phyloP scores from a whole-genome alignment of 164 flowering plant genomes.

The Vitis rupestris region DNA sequence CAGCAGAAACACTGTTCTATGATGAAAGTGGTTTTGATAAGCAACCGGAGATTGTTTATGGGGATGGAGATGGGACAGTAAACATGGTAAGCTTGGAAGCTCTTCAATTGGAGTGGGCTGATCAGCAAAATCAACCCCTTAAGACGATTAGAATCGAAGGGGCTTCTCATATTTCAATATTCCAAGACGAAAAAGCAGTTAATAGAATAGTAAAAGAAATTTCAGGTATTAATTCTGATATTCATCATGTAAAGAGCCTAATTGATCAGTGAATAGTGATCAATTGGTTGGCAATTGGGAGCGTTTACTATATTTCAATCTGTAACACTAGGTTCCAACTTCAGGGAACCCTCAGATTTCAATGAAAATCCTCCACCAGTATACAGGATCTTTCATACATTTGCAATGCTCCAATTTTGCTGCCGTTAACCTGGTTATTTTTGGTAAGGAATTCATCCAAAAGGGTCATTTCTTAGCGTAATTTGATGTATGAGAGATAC shows the following conservation, averaged over 20 bases:
- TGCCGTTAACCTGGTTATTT: too few relatives aligned
- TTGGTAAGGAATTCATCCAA: too few relatives aligned
- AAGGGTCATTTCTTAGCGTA: too few relatives aligned
- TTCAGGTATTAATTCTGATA: conserved; percentile 35
- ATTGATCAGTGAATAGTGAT: too few relatives aligned
- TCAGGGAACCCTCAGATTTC: too few relatives aligned
- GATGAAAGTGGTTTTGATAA: conserved; percentile 52
- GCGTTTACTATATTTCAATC: too few relatives aligned
- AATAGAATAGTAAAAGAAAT: conserved; percentile 38
- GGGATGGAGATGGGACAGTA: conserved; percentile 99
- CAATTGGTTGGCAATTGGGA: too few relatives aligned
- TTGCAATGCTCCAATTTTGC: too few relatives aligned
- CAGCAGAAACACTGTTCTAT: conserved; percentile 72
- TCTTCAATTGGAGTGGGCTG: conserved; percentile 46
- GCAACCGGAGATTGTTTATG: conserved; percentile 69
- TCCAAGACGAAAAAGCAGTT: conserved; percentile 50
- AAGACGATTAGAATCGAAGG: conserved; percentile 41
- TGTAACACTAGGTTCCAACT: too few relatives aligned
- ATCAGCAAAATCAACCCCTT: conserved; percentile 30
- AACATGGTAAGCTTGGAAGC: conserved; percentile 72
- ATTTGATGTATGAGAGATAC: too few relatives aligned
- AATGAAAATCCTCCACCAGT: too few relatives aligned
- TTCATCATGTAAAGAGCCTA: not conserved
- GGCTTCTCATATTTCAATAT: conserved; percentile 58
- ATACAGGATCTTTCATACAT: too few relatives aligned